These are phyloP conservation scores for Macrophomina phaseolina DNA, from an alignment of 2,329 filamentous ascomycete genomes.

Conservation along the genomic window DNA sequence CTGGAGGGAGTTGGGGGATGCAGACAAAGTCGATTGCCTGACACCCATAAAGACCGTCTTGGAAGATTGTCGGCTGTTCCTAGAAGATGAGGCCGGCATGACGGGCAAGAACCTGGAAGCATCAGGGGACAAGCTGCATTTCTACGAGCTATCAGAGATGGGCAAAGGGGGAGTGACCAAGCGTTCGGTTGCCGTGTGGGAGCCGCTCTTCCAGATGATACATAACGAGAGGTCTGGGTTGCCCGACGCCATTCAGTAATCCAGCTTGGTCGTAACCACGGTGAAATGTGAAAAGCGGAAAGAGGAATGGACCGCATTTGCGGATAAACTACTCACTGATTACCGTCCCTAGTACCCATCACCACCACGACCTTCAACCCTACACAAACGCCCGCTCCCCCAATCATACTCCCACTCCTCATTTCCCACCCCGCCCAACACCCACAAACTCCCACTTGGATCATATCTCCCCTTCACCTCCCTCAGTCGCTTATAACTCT, in stretches of 20 bases:
- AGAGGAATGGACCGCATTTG: too few relatives aligned
- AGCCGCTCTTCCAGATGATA: slow-evolving; percentile 53
- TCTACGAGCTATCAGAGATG: slow-evolving; percentile 44
- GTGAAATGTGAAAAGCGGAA: too few relatives aligned
- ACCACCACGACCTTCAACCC: background rate
- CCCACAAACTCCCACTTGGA: slow-evolving; percentile 32
- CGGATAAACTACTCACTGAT: background rate
- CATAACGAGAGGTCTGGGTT: slow-evolving; percentile 52
- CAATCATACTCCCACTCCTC: slow-evolving; percentile 35
- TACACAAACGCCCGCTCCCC: slow-evolving; percentile 33
- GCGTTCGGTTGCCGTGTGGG: slow-evolving; percentile 55
- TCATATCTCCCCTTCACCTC: slow-evolving; percentile 30
- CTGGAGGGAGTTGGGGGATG: background rate
- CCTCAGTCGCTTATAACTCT: slow-evolving; percentile 25
- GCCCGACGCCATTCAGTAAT: slow-evolving; percentile 39
- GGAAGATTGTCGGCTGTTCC: slow-evolving; percentile 52
- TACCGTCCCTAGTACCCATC: background rate
- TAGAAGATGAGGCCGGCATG: slow-evolving; percentile 51
- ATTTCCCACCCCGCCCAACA: slow-evolving; percentile 33
- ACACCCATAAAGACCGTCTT: slow-evolving; percentile 52
- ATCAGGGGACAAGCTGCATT: slow-evolving; percentile 50
- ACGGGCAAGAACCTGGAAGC: slow-evolving; percentile 55
- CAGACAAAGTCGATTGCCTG: slow-evolving; percentile 31
- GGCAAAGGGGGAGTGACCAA: slow-evolving; percentile 51
- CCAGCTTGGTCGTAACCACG: too few relatives aligned